Evolutionary conservation across 176 grass and related monocot species (phyloP).

Genomic region (Hordeum vulgare): MorexV3_pseudomolecules_assembly NC_058523.1:10434751-10435250

Average conservation of each 20-base stretch:
- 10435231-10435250: background rate
- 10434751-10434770: too few species aligned
- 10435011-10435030: slow-evolving; percentile 4
- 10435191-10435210: background rate
- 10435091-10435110: background rate
- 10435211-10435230: background rate
- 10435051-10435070: background rate
- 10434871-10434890: too few species aligned
- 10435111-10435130: background rate
- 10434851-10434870: too few species aligned
- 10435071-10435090: background rate
- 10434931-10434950: too few species aligned
- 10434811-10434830: too few species aligned
- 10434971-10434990: too few species aligned
- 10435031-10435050: background rate
- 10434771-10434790: background rate
- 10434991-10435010: background rate
- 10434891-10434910: too few species aligned
- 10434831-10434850: too few species aligned
- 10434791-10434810: background rate
- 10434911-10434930: too few species aligned
- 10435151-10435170: background rate
- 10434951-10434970: too few species aligned
- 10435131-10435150: background rate
- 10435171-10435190: too few species aligned